A percentile compares a stretch with the other conserved stretches of the same genome.
Conservation (phyloP, 805 yeast species). For the Metschnikowia gelsemii region DNA sequence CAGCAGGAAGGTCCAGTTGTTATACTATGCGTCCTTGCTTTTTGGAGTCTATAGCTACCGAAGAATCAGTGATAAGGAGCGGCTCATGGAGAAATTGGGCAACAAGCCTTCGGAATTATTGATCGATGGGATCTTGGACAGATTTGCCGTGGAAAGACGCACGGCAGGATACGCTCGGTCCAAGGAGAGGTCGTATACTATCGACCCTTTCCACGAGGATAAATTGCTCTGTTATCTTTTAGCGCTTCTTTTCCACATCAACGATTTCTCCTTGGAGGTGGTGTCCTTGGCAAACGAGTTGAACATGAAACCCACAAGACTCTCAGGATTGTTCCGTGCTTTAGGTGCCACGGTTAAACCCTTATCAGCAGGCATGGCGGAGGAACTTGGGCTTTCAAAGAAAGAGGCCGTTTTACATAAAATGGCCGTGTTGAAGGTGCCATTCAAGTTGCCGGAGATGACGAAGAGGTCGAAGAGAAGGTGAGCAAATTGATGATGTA, state of each 20-base stretch:
- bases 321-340: slow-evolving; percentile 68
- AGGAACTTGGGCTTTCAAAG: slow-evolving; percentile 66
- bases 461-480: slow-evolving; percentile 51
- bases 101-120: slow-evolving; percentile 71
- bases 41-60: slow-evolving; percentile 78
- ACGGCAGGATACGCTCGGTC: slow-evolving; percentile 59
- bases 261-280: slow-evolving; percentile 70
- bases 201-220: slow-evolving; percentile 89
- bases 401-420: slow-evolving; percentile 62
- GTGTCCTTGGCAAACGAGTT: slow-evolving; percentile 84
- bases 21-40: slow-evolving; percentile 78
- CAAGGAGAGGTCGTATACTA: slow-evolving; percentile 70
- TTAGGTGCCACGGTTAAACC: slow-evolving; percentile 79
- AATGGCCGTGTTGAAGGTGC: slow-evolving; percentile 81
- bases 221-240: slow-evolving; percentile 78
- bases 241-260: slow-evolving; percentile 70
- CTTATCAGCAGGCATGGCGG: slow-evolving; percentile 72
- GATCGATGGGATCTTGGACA: slow-evolving; percentile 66
- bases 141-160: slow-evolving; percentile 62
- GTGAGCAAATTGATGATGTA: no score
- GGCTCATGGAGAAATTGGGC: slow-evolving; percentile 55
- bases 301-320: slow-evolving; percentile 71
- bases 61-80: slow-evolving; percentile 57
- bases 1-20: slow-evolving; percentile 58
- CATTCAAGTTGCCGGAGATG: slow-evolving; percentile 85